These are phyloP conservation scores for Reutealis trisperma DNA, from an alignment of 345 rosid species.

Conservation along the genomic window DNA sequence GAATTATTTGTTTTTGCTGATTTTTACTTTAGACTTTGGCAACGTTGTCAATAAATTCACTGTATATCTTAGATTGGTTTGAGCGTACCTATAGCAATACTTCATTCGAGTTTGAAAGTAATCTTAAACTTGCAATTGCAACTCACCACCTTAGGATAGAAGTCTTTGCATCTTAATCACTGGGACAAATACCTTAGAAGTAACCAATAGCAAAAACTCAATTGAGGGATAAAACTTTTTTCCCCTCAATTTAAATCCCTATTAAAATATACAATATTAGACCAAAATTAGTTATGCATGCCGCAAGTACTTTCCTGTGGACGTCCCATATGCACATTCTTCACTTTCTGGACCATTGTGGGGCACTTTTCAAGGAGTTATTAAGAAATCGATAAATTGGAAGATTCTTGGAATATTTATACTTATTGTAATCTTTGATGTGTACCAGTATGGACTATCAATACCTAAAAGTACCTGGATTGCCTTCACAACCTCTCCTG, in stretches of 20 bases:
- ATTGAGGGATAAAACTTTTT: neutral
- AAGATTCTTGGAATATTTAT: no score
- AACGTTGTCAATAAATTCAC: neutral
- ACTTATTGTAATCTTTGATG: neutral
- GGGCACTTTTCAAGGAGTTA: no score
- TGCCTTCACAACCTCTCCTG: neutral
- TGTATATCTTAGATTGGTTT: neutral
- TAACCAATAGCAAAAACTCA: neutral
- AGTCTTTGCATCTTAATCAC: neutral
- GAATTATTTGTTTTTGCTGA: neutral
- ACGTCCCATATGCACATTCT: no score
- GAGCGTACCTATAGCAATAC: neutral
- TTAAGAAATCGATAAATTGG: no score
- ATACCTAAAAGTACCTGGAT: neutral
- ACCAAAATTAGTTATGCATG: no score
- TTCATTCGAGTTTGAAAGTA: neutral
- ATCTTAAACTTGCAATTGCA: neutral
- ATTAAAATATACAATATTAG: no score
- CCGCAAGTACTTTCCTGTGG: no score
- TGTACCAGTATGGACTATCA: neutral
- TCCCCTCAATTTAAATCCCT: no score
- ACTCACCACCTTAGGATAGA: neutral
- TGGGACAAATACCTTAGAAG: neutral
- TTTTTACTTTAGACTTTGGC: neutral
- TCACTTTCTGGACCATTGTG: no score